A percentile compares a stretch with the other conserved stretches of the same genome.
Conservation (phyloP, 1,139 yeast species). For the Candida buenavistaensis region DNA sequence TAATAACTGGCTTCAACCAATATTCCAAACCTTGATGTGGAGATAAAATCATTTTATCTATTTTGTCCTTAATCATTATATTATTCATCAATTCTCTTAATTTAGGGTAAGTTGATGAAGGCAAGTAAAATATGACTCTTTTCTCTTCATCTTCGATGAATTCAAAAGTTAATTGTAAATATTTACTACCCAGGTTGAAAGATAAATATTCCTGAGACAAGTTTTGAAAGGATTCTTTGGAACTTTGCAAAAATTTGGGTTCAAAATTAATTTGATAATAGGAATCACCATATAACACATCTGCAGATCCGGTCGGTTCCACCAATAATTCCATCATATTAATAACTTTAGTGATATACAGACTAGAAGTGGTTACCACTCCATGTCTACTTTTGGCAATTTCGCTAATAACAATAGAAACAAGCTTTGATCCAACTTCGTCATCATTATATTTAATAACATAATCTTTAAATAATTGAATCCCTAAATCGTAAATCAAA, state of each 20-base stretch:
- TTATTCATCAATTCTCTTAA: conserved; percentile 57
- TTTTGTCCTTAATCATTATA: conserved; percentile 60
- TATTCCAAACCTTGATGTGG: conserved; percentile 55
- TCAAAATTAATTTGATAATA: conserved; percentile 70
- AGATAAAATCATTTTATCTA: conserved; percentile 48
- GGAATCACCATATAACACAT: conserved; percentile 43
- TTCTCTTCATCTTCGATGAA: conserved; percentile 60
- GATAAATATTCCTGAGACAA: conserved; percentile 46
- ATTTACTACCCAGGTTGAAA: conserved; percentile 47
- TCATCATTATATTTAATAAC: conserved; percentile 42
- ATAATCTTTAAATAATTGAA: conserved; percentile 53
- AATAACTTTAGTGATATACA: conserved; percentile 59
- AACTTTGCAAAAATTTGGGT: conserved; percentile 55
- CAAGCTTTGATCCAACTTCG: conserved; percentile 53
- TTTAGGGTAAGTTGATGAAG: conserved; percentile 54
- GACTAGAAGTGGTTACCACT: conserved; percentile 54
- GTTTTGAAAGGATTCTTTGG: conserved; percentile 55
- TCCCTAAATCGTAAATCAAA: conserved; percentile 74
- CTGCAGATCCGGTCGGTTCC: conserved; percentile 41
- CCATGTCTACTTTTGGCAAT: conserved; percentile 63
- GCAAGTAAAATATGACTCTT: conserved; percentile 55
- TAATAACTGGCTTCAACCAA: conserved; percentile 47
- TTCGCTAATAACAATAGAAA: conserved; percentile 54
- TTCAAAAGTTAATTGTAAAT: conserved; percentile 52
- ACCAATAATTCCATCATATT: conserved; percentile 65